Evolutionary conservation across 192 early-diverging fungal genomes (phyloP), one percentile per base, ranked within the genome.

Genomic region (Backusella circina): DNA sequence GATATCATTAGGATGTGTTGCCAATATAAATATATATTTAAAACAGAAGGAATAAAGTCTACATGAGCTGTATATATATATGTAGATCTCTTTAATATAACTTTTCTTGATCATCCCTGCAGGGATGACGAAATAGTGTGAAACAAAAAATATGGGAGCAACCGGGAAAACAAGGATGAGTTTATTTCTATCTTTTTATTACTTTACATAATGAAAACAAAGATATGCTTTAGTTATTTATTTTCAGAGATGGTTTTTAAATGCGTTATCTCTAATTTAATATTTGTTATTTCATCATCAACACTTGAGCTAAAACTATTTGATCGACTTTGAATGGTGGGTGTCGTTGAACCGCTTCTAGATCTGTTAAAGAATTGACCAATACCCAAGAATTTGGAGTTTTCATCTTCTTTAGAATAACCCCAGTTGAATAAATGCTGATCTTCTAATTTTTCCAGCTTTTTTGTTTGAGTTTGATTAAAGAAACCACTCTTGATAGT

Each of bases 371-470:
- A 70, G 7, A 70, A 47, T 3, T 26, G 21, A 8, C 69, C 41
- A 28, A 70, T 41, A 8, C 69, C 69, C 23, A 70, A 44, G 26
- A 70, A 70, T 6, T 41, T 41, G 5, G 69, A 70, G 10, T 26
- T 30, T 26, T 70, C 69, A 10, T 70, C 69, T 26, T 33, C 33
- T 36, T 36, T 33, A 7, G 67, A 37, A 36, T 68, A 68, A 13
- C 67, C 36, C 69, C 37, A 47, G 5, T 41, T 70, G 30, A 70
- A 70, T 23, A 70, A 47, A 70, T 70, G 37, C 23, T 70, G 69
- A 70, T 70, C 69, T 41, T 70, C 37, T 1, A 70, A 70, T 18
- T n/a, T 70, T 13, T 70, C 69, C 5, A 70, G 8, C 12, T 30
- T 30, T 44, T 70, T 70, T 16, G 33, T 35, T 67, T 67, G 65